Conservation (phyloP, 805 yeast species). For the Monosporozyma siamensis region DNA sequence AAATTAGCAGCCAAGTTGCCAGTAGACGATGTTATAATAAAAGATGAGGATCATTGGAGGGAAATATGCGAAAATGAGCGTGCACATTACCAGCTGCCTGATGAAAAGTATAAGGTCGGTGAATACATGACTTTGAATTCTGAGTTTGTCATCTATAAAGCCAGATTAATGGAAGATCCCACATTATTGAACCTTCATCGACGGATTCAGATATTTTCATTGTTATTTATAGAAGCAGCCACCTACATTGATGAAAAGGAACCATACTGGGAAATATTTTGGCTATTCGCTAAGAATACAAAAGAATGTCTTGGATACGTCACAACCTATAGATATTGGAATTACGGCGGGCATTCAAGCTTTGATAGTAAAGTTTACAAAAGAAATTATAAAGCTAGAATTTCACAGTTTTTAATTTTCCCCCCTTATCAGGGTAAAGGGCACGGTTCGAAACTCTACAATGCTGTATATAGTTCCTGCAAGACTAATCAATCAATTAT, state of each 20-base stretch:
- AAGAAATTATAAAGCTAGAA: constrained; percentile 47
- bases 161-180: constrained; percentile 17
- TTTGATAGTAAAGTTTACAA: constrained; percentile 19
- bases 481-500: constrained; percentile 39
- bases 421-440: constrained; percentile 75
- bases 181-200: constrained; percentile 40
- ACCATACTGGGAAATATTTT: constrained; percentile 69
- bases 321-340: constrained; percentile 81
- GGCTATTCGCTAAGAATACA: constrained; percentile 33
- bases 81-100: constrained; percentile 32
- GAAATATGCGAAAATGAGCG: constrained; percentile 43
- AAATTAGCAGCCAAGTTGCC: constrained; percentile 55
- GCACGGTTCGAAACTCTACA: constrained; percentile 64
- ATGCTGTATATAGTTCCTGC: constrained; percentile 48
- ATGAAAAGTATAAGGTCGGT: constrained; percentile 27
- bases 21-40: constrained; percentile 40
- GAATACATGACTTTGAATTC: constrained; percentile 20
- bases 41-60: constrained; percentile 64
- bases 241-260: constrained; percentile 74
- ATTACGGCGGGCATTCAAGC: constrained; percentile 39
- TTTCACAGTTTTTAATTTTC: constrained; percentile 76
- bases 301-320: constrained; percentile 62
- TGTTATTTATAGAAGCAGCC: constrained; percentile 90
- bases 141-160: constrained; percentile 42
- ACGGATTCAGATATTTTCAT: constrained; percentile 68